Evolutionary conservation across 495 filamentous ascomycete species (phyloP), one percentile per base, ranked within the genome.

Genomic region (Rhizodiscina lignyota): DNA sequence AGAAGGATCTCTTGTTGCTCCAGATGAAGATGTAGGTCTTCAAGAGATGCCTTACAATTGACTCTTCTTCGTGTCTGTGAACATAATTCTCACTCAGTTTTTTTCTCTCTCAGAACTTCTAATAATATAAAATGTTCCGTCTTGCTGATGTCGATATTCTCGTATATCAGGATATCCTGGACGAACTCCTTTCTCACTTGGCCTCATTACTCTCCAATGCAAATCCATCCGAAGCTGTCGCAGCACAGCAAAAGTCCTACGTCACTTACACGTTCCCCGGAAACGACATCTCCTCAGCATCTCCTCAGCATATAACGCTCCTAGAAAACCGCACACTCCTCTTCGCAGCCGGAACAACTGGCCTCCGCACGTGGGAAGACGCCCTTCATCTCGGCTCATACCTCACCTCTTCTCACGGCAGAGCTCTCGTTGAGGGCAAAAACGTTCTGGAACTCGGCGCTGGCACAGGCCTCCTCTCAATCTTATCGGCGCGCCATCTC

Each of bases 301-400:
- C 21, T 31, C 39, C 6, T 29, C 32, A 12, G 12, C 28, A 11
- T 22, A 58, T 79, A 39, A 77, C 62, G 6, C 49, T 83, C 0
- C 58, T 78, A 3, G 87, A 96, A 58, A 74, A 79, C 8, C 72
- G 77, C 3, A 65, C 66, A 19, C 52, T 94, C 1, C 71, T 96
- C 28, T 74, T 81, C 5, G 70, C 72, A 0, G 58, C 64, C 4
- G 83, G 81, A 3, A 92, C 81, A 2, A 94, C 87, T 0, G 87
- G 87, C 0, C 62, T 83, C 19, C 72, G 87, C 8, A 96, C 87
- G 4, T 96, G 87, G 87, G 87, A 94, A 58, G 87, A 87, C 3
- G 74, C 83, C 0, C 56, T 96, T n/a, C 79, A 85, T 49, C 64
- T 94, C 0, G 83, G 75, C 0, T 67, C 80, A 16, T 92, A 89